These are phyloP conservation scores for Syzygium aqueum DNA, from an alignment of 345 rosid genomes.

Conservation along the genomic window DNA sequence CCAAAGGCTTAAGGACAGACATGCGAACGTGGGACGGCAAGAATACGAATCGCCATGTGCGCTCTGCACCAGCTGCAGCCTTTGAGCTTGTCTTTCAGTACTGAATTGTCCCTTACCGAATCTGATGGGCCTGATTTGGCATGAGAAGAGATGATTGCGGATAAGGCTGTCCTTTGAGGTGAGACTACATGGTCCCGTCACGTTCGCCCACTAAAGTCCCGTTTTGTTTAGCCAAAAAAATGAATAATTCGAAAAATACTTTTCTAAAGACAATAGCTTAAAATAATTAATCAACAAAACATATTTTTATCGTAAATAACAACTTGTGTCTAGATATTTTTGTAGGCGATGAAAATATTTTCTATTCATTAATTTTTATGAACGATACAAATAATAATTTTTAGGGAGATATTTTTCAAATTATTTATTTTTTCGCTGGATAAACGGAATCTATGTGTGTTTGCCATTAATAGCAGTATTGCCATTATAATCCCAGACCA, in stretches of 20 bases:
- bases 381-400: too few relatives aligned
- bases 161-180: not conserved
- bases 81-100: not conserved
- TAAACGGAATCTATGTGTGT: too few relatives aligned
- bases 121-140: not conserved
- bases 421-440: too few relatives aligned
- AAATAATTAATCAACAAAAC: too few relatives aligned
- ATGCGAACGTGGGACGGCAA: not conserved
- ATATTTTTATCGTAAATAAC: too few relatives aligned
- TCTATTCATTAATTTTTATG: too few relatives aligned
- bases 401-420: too few relatives aligned
- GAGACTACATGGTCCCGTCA: not conserved
- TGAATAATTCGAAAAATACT: fast-evolving
- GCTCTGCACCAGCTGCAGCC: not conserved
- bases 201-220: not conserved
- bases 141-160: not conserved
- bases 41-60: not conserved
- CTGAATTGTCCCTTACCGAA: not conserved
- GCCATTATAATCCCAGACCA: too few relatives aligned
- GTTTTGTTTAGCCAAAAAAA: not conserved
- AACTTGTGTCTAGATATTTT: too few relatives aligned
- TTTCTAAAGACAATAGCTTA: too few relatives aligned
- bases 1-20: not conserved
- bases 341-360: fast-evolving
- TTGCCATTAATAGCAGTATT: too few relatives aligned